phyloP scores from a whole-genome alignment of 495 filamentous ascomycete genomes.

The Penicilliopsis zonata region DNA sequence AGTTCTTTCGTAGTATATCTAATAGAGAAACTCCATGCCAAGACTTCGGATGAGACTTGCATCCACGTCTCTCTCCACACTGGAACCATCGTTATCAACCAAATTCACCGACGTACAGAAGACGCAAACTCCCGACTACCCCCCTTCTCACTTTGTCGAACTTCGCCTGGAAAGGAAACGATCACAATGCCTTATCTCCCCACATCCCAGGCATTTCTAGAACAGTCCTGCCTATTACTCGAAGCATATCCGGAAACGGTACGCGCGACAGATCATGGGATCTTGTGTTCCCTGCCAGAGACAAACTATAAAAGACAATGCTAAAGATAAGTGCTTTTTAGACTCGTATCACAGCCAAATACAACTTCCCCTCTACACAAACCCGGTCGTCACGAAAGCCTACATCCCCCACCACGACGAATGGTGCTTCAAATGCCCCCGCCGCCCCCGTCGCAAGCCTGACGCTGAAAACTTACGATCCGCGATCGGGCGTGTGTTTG shows the following conservation, averaged over 20 bases:
- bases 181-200: slow-evolving; percentile 46
- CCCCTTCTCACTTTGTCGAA: no score
- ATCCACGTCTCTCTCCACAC: no score
- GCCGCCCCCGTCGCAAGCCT: slow-evolving; percentile 46
- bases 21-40: no score
- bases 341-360: slow-evolving; percentile 79
- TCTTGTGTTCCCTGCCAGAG: neutral
- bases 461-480: slow-evolving; percentile 83
- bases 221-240: slow-evolving; percentile 49
- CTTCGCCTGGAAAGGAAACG: neutral
- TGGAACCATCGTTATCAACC: no score
- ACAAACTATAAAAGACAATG: slow-evolving; percentile 3
- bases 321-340: no score
- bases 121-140: no score
- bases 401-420: slow-evolving; percentile 8
- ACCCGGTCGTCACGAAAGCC: slow-evolving; percentile 16
- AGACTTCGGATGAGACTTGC: no score
- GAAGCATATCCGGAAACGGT: slow-evolving; percentile 54
- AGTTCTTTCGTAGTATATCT: no score
- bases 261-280: slow-evolving; percentile 13
- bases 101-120: no score
- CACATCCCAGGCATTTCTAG: slow-evolving; percentile 49
- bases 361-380: slow-evolving; percentile 47
- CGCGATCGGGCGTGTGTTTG: slow-evolving; percentile 62
- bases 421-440: neutral